Evolutionary conservation across 1,284 basidiomycete species (phyloP), one percentile per base, ranked within the genome.

Genomic region (Ustilago sp.): DNA sequence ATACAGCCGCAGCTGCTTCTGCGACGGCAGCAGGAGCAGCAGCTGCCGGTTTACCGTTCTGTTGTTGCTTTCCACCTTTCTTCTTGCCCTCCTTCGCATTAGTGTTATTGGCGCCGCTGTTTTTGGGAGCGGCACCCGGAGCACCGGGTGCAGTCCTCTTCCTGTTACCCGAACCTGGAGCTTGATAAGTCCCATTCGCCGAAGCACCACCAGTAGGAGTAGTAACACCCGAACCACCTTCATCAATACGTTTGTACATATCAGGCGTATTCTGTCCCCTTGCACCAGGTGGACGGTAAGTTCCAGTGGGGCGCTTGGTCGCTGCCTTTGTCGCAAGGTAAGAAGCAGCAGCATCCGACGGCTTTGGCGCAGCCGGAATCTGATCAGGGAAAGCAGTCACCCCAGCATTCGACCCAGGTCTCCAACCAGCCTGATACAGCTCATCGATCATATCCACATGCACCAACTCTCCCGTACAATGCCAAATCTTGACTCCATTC

Each of bases 401-500:
- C 17, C 89, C 88, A 34, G 92, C 91, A 8, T 92, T 87, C 45
- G 89, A 89, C 1, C 88, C 89, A 1, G 95, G 95, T 48, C 93
- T 88, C 94, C 95, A 98, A 0, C 90, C 89, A 1, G 91, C 89
- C 86, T 94, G 93, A 86, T 96, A 96, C n/a, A 95, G 89, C 85
- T 96, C 94, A 17, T 95, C 93, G 59, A 91, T 87, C 60, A 88
- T 83, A 80, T 95, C 92, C 9, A 92, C 87, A 74, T 96, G 93
- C 38, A 98, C 86, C 28, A 99, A 90, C 6, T 91, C 89, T 9
- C 96, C 95, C 0, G 91, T 90, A 86, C 93, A 95, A 87, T 98
- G 95, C 93, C 93, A 98, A 69, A 99, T 90, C 87, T 94, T 95
- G 86, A 98, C 91, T 2, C 96, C 94, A 82, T 98, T 98, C 88